Conservation (phyloP, 1,139 yeast genomes). For the Lodderomyces theae region DNA sequence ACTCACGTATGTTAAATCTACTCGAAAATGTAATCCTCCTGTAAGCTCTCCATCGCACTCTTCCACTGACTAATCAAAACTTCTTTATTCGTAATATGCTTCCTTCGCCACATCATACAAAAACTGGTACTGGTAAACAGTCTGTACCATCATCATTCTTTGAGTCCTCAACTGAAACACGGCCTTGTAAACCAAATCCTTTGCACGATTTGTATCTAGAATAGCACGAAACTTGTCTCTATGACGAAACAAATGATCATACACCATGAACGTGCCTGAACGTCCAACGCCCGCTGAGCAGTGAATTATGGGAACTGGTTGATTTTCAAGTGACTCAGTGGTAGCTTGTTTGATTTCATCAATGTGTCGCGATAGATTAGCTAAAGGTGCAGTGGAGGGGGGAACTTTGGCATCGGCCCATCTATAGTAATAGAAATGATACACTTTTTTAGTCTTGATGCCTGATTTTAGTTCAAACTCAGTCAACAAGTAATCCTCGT, state of each 20-base stretch:
- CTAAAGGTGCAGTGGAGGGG: conserved; percentile 35
- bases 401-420: conserved; percentile 62
- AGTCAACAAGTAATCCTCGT: conserved; percentile 30
- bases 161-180: conserved; percentile 49
- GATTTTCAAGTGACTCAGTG: conserved; percentile 3
- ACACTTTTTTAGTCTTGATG: conserved; percentile 35
- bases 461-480: conserved; percentile 24
- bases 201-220: conserved; percentile 3
- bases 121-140: conserved; percentile 52
- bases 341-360: conserved; percentile 12
- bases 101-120: conserved; percentile 30
- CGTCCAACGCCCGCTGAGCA: conserved; percentile 88
- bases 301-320: conserved; percentile 51
- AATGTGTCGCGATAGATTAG: conserved; percentile 27
- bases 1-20: too few species aligned
- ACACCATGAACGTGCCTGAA: conserved; percentile 73
- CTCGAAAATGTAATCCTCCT: too few species aligned
- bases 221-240: conserved; percentile 7
- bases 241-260: conserved; percentile 47
- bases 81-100: too few species aligned
- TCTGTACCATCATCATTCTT: conserved; percentile 70
- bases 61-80: too few species aligned
- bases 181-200: conserved; percentile 13
- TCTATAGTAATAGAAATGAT: conserved; percentile 50
- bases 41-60: too few species aligned